Evolutionary conservation across 345 rosid species (phyloP), one percentile per base, ranked within the genome.

Genomic region (Murraya paniculata): DNA sequence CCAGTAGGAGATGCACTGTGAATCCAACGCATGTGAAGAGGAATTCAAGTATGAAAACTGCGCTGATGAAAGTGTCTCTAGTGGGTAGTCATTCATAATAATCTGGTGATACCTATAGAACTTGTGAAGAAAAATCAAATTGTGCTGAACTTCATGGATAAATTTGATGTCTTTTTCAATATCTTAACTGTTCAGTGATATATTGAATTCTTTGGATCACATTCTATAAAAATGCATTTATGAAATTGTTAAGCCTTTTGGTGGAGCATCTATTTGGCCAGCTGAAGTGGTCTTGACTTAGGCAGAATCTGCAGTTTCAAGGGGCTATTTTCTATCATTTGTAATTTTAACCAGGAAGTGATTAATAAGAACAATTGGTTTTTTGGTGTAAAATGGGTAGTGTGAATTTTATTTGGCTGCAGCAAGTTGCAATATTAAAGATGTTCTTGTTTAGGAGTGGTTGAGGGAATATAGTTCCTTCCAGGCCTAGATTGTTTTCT

Each of bases 11-110:
- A 78, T 70, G 66, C 30, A 5, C 61, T 41, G 5, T 60, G 45
- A 50, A 53, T 9, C 18, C 30, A 75, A 79, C 38, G 62, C 33
- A 14, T 69, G 57, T 53, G 22, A 71, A 21, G 59, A 58, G 79
- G 60, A 77, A 62, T 72, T 58, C 33, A 61, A 55, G 56, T 10
- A 24, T 70, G 33, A n/a, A 70, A 38, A 22, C 64, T 48, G 11
- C 31, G 25, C n/a, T n/a, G 64, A 13, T 38, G 25, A 3, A 38
- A 25, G n/a, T 38, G 38, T 73, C 36, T 60, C 28, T 38, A 60
- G 5, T 39, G 41, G 35, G 5, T 60, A 13, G 36, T 59, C 22
- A 38, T 39, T 73, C 9, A 28, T 14, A 4, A 73, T 38, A 39
- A 60, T 73, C 68, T 16, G n/a, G 77, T 10, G 21, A 38, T 38